phyloP scores from a whole-genome alignment of 257 asterid genomes.

The Solanum neorickii region DNA sequence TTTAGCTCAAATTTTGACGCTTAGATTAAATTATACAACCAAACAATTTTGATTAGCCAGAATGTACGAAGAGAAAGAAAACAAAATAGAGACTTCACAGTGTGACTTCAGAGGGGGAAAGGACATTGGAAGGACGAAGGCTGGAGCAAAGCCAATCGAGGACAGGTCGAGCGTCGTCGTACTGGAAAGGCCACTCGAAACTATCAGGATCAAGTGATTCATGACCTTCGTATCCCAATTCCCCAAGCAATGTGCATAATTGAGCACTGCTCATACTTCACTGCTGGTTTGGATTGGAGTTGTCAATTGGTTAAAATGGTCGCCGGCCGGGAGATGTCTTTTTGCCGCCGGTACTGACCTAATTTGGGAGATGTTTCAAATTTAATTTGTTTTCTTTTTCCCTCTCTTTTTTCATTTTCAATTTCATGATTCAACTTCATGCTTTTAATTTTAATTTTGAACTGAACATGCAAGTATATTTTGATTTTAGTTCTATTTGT shows the following conservation, averaged over 20 bases:
- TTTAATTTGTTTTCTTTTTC: not conserved
- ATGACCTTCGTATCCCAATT: slow-evolving; percentile 74
- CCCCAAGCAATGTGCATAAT: slow-evolving; percentile 67
- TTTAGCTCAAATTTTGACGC: not conserved
- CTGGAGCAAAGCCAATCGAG: slow-evolving; percentile 98
- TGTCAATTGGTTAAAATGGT: not conserved
- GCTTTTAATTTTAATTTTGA: not conserved
- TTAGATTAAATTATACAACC: not conserved
- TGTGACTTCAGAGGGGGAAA: slow-evolving; percentile 66
- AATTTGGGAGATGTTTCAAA: not conserved
- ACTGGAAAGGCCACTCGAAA: slow-evolving; percentile 97
- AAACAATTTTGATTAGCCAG: not conserved
- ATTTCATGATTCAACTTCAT: not conserved
- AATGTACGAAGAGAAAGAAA: not conserved
- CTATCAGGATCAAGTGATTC: slow-evolving; percentile 77
- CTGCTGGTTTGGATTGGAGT: not conserved
- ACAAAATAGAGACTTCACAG: slow-evolving; percentile 34
- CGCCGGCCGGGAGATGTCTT: not conserved
- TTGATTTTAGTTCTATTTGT: not conserved
- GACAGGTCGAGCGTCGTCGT: slow-evolving; percentile 91
- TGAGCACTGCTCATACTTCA: slow-evolving; percentile 54
- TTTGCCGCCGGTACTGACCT: slow-evolving; percentile 42
- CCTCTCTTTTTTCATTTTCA: not conserved
- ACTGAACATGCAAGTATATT: not conserved
- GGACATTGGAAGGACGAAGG: slow-evolving; percentile 90